These are phyloP conservation scores for Heliocybe sulcata DNA, from an alignment of 1,284 basidiomycete genomes.

Conservation along the genomic window DNA sequence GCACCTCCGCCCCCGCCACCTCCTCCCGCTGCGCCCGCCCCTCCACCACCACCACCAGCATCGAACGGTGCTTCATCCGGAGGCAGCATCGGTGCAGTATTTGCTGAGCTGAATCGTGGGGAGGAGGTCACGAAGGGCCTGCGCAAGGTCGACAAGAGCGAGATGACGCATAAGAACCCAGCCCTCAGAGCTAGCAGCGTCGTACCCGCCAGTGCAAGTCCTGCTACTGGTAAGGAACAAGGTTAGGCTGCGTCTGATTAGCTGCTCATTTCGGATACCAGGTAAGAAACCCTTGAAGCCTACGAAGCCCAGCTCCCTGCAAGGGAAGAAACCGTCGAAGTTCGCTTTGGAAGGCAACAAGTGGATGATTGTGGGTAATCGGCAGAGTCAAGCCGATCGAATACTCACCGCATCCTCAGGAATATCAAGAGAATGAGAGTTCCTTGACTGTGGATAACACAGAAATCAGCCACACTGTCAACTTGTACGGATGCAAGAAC, in stretches of 20 bases:
- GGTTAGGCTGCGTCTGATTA: not conserved
- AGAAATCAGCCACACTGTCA: conserved; percentile 82
- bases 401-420: conserved; percentile 39
- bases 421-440: conserved; percentile 87
- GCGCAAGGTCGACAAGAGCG: conserved; percentile 90
- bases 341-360: conserved; percentile 89
- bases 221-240: conserved; percentile 23
- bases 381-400: not conserved
- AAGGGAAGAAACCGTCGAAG: conserved; percentile 90
- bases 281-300: conserved; percentile 69
- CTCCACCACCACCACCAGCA: conserved; percentile 33
- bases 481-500: conserved; percentile 90
- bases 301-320: conserved; percentile 72
- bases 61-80: conserved; percentile 31
- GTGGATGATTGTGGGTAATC: conserved; percentile 78
- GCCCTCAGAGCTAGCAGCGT: conserved; percentile 61
- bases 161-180: conserved; percentile 99
- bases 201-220: conserved; percentile 40
- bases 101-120: conserved; percentile 88
- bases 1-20: conserved; percentile 40
- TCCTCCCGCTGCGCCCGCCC: conserved; percentile 50
- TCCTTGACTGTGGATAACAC: conserved; percentile 72
- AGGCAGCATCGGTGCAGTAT: conserved; percentile 78
- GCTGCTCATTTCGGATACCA: conserved; percentile 16
- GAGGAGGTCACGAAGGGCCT: conserved; percentile 86